Conservation (phyloP, 345 rosid species). For the Sonneratia caseolaris region DNA sequence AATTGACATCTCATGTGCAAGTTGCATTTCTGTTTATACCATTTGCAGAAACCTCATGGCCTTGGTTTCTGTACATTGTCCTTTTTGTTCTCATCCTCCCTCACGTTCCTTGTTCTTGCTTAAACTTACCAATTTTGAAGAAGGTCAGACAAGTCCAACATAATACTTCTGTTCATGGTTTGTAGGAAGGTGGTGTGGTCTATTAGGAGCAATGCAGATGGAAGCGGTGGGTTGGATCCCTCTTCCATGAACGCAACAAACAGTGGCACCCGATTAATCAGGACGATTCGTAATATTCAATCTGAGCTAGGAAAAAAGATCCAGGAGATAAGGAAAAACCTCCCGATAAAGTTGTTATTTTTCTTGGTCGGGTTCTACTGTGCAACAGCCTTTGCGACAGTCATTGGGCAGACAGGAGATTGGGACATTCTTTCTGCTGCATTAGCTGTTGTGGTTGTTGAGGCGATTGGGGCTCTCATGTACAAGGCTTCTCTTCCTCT, state of each 20-base stretch:
- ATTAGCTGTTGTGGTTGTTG: slow-evolving; percentile 64
- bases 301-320: slow-evolving; percentile 41
- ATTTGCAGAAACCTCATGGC: neutral
- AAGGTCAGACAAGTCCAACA: neutral
- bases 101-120: neutral
- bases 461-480: slow-evolving; percentile 89
- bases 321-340: slow-evolving; percentile 48
- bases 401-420: slow-evolving; percentile 96
- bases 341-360: slow-evolving; percentile 66
- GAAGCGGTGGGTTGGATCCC: slow-evolving; percentile 43
- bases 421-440: slow-evolving; percentile 97
- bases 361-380: slow-evolving; percentile 85
- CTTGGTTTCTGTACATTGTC: neutral
- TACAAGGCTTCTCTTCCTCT: slow-evolving; percentile 52
- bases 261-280: slow-evolving; percentile 51
- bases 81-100: neutral
- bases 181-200: slow-evolving; percentile 53
- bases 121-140: neutral
- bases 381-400: slow-evolving; percentile 73
- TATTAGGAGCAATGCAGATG: slow-evolving; percentile 40
- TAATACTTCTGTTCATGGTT: slow-evolving; percentile 13
- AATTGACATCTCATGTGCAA: neutral
- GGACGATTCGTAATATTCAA: slow-evolving; percentile 47
- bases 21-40: neutral
- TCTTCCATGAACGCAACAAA: slow-evolving; percentile 31